A percentile compares a stretch with the other conserved stretches of the same genome.
Conservation (phyloP, 768 basidiomycete genomes). For the Tulasnella sp. region DNA sequence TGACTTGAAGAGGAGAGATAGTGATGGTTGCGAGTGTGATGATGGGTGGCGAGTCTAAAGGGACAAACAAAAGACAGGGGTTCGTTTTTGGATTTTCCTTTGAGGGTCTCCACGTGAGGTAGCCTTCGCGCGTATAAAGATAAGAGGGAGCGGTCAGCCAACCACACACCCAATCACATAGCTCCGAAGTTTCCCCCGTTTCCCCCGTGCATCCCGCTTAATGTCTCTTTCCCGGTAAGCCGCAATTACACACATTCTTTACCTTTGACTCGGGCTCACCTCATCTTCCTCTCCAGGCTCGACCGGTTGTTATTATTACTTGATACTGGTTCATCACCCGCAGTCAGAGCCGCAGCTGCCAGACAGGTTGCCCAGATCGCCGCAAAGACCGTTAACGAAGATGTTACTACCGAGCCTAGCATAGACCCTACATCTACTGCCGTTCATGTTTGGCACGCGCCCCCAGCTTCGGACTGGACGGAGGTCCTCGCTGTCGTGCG, state of each 20-base stretch:
- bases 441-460: constrained; percentile 14
- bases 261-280: background rate
- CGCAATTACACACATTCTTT: background rate
- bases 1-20: background rate
- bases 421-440: constrained; percentile 38
- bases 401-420: constrained; percentile 67
- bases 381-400: constrained; percentile 70
- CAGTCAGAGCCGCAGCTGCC: constrained; percentile 89
- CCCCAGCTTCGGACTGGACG: constrained; percentile 58
- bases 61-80: background rate
- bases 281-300: constrained; percentile 44
- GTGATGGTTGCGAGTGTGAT: background rate
- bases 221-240: background rate
- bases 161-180: background rate
- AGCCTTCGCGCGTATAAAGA: background rate
- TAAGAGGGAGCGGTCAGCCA: background rate
- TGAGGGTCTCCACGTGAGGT: no score
- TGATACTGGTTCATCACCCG: constrained; percentile 85
- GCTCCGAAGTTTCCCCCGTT: background rate
- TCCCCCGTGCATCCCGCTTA: background rate
- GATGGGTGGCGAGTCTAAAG: background rate
- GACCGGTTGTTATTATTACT: constrained; percentile 94
- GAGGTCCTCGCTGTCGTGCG: constrained; percentile 86
- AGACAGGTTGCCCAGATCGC: constrained; percentile 92
- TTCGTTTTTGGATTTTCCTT: background rate